These are phyloP conservation scores for Annulohypoxylon nitens DNA, from an alignment of 495 filamentous ascomycete species.

Conservation along the genomic window DNA sequence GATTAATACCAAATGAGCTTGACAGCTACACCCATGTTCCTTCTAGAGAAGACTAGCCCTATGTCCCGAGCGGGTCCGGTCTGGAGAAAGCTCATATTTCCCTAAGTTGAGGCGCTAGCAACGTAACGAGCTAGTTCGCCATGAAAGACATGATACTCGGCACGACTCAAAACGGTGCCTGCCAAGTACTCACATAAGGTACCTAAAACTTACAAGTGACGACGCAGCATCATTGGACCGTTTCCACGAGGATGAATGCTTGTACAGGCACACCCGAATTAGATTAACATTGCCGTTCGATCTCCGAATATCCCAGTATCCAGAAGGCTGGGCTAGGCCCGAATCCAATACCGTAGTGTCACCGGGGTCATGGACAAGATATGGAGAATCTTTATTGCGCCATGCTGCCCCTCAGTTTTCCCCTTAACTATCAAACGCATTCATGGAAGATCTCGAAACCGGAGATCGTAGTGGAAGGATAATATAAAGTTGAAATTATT, in stretches of 20 bases:
- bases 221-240: not conserved
- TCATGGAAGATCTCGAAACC: conserved; percentile 1
- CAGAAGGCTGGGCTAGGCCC: not conserved
- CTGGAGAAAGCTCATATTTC: not conserved
- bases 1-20: conserved; percentile 10
- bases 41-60: not conserved
- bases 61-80: not conserved
- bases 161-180: not conserved
- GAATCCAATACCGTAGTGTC: not conserved
- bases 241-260: not conserved
- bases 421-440: not conserved
- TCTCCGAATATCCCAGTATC: not conserved
- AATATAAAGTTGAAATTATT: conserved; percentile 6
- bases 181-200: not conserved
- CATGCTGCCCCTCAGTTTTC: not conserved
- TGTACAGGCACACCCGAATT: not conserved
- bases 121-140: not conserved
- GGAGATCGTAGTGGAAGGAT: not conserved
- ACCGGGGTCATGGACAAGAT: not conserved
- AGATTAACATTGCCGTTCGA: not conserved
- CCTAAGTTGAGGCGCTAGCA: not conserved
- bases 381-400: conserved; percentile 6
- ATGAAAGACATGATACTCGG: not conserved
- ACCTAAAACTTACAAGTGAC: not conserved
- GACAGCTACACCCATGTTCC: conserved; percentile 4